These are phyloP conservation scores for Epichloe glyceriae DNA, from an alignment of 2,329 filamentous ascomycete genomes.

Conservation along the genomic window DNA sequence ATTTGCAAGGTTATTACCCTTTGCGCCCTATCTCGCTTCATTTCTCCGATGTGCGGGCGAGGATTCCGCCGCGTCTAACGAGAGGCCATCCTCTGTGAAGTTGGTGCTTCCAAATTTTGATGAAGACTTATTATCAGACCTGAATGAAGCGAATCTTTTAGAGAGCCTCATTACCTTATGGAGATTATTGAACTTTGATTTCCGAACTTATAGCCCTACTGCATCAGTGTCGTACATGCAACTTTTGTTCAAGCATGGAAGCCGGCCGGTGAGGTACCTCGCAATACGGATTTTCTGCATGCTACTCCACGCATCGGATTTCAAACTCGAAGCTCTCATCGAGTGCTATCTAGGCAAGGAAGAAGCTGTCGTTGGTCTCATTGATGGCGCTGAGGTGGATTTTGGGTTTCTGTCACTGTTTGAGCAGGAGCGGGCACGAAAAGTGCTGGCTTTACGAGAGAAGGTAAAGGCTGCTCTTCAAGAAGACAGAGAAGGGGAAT, in stretches of 20 bases:
- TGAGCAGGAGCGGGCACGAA: conserved; percentile 40
- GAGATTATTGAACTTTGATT: conserved; percentile 67
- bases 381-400: conserved; percentile 67
- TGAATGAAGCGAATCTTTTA: conserved; percentile 14
- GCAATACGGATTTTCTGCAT: conserved; percentile 71
- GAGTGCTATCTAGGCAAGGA: conserved; percentile 47
- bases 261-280: conserved; percentile 58
- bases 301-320: conserved; percentile 67
- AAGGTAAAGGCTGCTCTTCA: conserved; percentile 18
- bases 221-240: conserved; percentile 57
- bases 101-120: conserved; percentile 19
- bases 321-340: conserved; percentile 61
- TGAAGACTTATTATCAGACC: conserved; percentile 12
- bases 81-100: conserved; percentile 13
- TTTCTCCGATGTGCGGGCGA: conserved; percentile 46
- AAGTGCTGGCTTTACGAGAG: conserved; percentile 28
- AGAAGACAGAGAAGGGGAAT: conserved; percentile 6
- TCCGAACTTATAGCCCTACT: conserved; percentile 49
- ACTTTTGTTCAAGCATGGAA: conserved; percentile 48
- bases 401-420: conserved; percentile 58
- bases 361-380: conserved; percentile 50
- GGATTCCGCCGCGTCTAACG: background rate
- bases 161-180: conserved; percentile 41
- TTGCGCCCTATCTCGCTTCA: conserved; percentile 66
- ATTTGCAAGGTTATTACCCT: conserved; percentile 67